These are phyloP conservation scores for Solanum lycopersicoides DNA, from an alignment of 257 asterid genomes.

Conservation along the genomic window DNA sequence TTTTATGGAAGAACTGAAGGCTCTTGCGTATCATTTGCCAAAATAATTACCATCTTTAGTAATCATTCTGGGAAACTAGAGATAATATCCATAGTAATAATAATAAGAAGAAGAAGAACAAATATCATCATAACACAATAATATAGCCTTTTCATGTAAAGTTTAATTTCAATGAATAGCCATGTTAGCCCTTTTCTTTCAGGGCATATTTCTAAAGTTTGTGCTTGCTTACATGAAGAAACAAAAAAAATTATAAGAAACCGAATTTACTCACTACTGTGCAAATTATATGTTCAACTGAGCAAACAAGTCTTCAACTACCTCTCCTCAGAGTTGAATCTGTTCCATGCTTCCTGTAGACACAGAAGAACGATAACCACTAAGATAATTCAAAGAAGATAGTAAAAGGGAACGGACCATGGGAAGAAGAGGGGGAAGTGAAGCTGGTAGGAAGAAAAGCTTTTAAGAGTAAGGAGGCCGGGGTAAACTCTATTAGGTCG, in stretches of 20 bases:
- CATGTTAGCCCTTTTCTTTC: neutral
- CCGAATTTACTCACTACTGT: neutral
- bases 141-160: neutral
- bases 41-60: neutral
- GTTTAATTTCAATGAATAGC: neutral
- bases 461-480: neutral
- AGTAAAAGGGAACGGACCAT: neutral
- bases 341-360: constrained; percentile 89
- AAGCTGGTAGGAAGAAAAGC: neutral
- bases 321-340: constrained; percentile 87
- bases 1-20: neutral
- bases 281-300: neutral
- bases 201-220: neutral
- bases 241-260: neutral
- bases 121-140: neutral
- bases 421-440: neutral
- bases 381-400: neutral
- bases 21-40: neutral
- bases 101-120: neutral
- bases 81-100: neutral
- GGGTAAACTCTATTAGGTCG: neutral
- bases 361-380: neutral
- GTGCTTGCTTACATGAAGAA: neutral
- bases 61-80: neutral
- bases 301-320: constrained; percentile 9